These are phyloP conservation scores for Lodderomyces orthopsilosis DNA, from an alignment of 1,139 yeast species.

Conservation along the genomic window DNA sequence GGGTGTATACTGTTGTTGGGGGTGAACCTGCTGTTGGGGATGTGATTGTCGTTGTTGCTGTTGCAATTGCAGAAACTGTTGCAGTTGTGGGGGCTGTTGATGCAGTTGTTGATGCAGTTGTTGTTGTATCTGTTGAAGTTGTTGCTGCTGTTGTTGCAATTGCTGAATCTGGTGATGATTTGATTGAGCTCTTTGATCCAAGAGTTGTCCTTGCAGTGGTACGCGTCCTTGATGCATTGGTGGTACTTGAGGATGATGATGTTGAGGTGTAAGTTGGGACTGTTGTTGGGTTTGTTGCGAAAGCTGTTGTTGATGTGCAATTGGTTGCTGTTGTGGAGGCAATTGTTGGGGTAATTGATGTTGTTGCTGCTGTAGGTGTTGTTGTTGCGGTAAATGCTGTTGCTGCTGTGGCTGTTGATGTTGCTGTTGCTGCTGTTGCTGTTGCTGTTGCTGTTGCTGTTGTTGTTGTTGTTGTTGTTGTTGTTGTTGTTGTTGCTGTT, in stretches of 20 bases:
- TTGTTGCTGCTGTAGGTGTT: slow-evolving; percentile 9
- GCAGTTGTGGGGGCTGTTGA: slow-evolving; percentile 15
- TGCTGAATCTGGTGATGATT: slow-evolving; percentile 8
- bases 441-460: slow-evolving; percentile 11
- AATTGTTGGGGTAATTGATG: slow-evolving; percentile 13
- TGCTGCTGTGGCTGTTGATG: slow-evolving; percentile 19
- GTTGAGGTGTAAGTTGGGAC: background rate
- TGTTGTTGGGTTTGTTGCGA: background rate
- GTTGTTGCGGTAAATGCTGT: slow-evolving; percentile 13
- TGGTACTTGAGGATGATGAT: background rate
- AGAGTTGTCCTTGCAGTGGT: slow-evolving; percentile 21
- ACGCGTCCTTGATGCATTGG: slow-evolving; percentile 1
- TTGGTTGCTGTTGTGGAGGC: background rate
- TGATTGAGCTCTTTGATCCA: slow-evolving; percentile 14
- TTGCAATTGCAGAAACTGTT: background rate
- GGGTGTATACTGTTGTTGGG: background rate
- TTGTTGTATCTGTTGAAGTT: slow-evolving; percentile 15
- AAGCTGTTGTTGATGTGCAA: slow-evolving; percentile 4
- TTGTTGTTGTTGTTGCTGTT: slow-evolving; percentile 28
- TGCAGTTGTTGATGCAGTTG: slow-evolving; percentile 12
- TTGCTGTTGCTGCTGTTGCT: slow-evolving; percentile 15
- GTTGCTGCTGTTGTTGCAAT: slow-evolving; percentile 19
- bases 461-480: slow-evolving; percentile 14
- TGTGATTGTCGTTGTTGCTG: slow-evolving; percentile 12
- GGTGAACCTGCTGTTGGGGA: background rate